A percentile compares a stretch with the other conserved stretches of the same genome.
phyloP scores from a whole-genome alignment of 371 early-diverging fungal species.

The Mortierella sp. region DNA sequence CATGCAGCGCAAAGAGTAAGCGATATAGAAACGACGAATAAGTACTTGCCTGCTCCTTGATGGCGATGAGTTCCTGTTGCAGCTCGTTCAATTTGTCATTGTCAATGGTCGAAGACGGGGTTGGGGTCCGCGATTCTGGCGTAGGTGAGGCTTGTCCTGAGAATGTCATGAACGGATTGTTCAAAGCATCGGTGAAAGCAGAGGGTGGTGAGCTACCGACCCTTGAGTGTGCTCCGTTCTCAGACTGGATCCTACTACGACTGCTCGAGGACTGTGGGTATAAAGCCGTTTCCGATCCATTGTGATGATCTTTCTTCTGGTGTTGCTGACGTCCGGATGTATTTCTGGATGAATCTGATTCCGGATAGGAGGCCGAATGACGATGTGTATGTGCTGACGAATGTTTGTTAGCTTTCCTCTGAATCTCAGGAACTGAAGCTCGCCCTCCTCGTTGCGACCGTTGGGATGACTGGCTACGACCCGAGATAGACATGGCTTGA shows the following conservation, averaged over 20 bases:
- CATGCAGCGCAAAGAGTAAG: background rate
- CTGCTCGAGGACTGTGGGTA: conserved; percentile 14
- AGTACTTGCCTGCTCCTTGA: conserved; percentile 34
- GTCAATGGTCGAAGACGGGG: conserved; percentile 7
- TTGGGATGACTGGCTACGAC: background rate
- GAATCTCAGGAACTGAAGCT: background rate
- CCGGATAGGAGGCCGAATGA: background rate
- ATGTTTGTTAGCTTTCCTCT: background rate
- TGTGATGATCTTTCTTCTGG: background rate
- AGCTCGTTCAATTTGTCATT: conserved; percentile 35
- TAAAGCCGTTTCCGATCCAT: background rate
- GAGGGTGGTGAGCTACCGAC: background rate
- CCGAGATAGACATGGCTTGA: conserved; percentile 27
- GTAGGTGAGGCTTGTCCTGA: conserved; percentile 12
- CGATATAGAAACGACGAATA: background rate
- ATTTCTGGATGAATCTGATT: background rate
- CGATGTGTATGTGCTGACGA: background rate
- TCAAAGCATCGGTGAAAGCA: background rate
- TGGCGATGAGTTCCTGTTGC: conserved; percentile 36
- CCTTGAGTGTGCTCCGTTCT: background rate
- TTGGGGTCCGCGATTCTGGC: background rate
- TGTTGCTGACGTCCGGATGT: background rate
- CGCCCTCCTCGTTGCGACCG: background rate
- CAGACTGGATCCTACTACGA: background rate
- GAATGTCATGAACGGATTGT: conserved; percentile 11